These are phyloP conservation scores for Eleusine coracana DNA, from an alignment of 176 grass and related monocot species.

Conservation along the genomic window DNA sequence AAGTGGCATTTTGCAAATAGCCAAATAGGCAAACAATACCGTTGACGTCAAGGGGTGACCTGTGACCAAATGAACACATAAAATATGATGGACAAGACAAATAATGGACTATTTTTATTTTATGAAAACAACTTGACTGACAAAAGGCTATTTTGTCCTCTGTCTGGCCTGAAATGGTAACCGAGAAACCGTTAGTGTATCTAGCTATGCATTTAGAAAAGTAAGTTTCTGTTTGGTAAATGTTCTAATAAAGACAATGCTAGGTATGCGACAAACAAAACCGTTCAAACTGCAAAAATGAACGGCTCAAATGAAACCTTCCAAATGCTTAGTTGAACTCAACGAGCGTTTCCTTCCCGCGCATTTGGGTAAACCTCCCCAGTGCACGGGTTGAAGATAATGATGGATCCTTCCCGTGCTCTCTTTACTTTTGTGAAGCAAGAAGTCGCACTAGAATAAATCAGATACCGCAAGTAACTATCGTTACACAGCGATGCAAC, in stretches of 20 bases:
- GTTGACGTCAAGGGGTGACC: not conserved
- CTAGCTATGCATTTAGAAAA: not conserved
- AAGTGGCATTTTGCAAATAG: not conserved
- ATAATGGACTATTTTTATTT: not conserved
- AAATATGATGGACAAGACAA: not conserved
- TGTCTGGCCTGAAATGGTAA: constrained; percentile 22
- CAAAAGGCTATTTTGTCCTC: constrained; percentile 13
- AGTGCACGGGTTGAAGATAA: not conserved
- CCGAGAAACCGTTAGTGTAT: not conserved
- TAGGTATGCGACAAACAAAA: not conserved
- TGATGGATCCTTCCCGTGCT: not conserved
- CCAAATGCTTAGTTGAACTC: not conserved
- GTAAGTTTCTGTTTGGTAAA: not conserved
- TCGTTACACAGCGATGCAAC: not conserved
- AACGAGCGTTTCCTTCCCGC: not conserved
- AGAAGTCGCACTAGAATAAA: not conserved
- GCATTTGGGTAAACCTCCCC: not conserved
- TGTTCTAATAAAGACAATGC: not conserved
- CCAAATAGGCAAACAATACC: constrained; percentile 10
- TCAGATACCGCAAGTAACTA: not conserved
- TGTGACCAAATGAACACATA: not conserved
- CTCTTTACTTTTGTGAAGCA: not conserved
- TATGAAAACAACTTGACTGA: not conserved
- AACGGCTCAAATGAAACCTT: not conserved
- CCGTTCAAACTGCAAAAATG: not conserved